Evolutionary conservation across 306 rosid species (phyloP).

Genomic region (Quercus suber): DNA sequence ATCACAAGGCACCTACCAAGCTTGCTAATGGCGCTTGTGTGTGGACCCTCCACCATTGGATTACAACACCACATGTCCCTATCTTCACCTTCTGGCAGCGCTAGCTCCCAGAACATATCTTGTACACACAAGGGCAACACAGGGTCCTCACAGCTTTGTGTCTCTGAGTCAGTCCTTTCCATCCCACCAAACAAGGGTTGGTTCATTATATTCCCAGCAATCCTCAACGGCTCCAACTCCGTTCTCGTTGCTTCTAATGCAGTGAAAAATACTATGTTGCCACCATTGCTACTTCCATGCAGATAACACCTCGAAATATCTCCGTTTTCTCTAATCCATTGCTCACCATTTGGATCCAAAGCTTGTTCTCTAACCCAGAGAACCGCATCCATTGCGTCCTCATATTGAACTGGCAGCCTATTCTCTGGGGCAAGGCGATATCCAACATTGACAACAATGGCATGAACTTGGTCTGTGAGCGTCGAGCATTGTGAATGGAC

Average conservation of each 20-base stretch:
- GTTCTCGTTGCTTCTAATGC: background rate
- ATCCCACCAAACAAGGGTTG: slow-evolving; percentile 73
- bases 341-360: slow-evolving; percentile 33
- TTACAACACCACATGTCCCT: slow-evolving; percentile 62
- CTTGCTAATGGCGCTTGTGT: slow-evolving; percentile 18
- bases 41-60: slow-evolving; percentile 51
- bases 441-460: slow-evolving; percentile 41
- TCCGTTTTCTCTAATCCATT: slow-evolving; percentile 19
- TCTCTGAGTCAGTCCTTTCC: slow-evolving; percentile 52
- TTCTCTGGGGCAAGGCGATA: slow-evolving; percentile 48
- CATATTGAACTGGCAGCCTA: slow-evolving; percentile 43
- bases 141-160: slow-evolving; percentile 42
- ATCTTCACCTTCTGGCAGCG: slow-evolving; percentile 39
- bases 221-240: slow-evolving; percentile 36
- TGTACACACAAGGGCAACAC: slow-evolving; percentile 48
- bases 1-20: slow-evolving; percentile 44
- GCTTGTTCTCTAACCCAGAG: slow-evolving; percentile 45
- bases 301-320: slow-evolving; percentile 10
- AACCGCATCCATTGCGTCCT: slow-evolving; percentile 36
- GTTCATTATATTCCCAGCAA: slow-evolving; percentile 55
- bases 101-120: slow-evolving; percentile 61
- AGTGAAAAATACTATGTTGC: slow-evolving; percentile 46
- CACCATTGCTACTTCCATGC: slow-evolving; percentile 50
- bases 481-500: slow-evolving; percentile 19
- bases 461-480: slow-evolving; percentile 30